Evolutionary conservation across 345 rosid genomes (phyloP).

Genomic region (Acer negundo): DNA sequence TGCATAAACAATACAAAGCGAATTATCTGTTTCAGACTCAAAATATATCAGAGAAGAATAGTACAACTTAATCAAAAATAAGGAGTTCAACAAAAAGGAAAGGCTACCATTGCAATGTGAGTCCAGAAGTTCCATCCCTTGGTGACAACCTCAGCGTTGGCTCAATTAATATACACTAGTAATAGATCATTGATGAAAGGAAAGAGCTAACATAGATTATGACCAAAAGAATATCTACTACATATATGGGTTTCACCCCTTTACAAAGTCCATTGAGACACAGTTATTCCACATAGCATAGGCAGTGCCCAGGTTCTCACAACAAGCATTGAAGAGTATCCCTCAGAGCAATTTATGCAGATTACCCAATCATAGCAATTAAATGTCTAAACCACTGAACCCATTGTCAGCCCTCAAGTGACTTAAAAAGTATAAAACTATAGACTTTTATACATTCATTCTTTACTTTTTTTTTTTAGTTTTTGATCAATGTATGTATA

Average conservation of each 20-base stretch:
- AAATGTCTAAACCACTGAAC: neutral
- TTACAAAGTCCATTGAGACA: neutral
- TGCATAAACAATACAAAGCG: neutral
- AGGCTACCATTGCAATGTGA: neutral
- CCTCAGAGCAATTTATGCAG: neutral
- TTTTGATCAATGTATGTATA: neutral
- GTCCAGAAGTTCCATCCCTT: neutral
- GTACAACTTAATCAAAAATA: neutral
- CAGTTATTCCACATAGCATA: neutral
- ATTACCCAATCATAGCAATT: neutral
- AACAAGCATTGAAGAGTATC: neutral
- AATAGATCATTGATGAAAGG: neutral
- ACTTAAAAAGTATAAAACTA: neutral
- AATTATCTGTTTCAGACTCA: neutral
- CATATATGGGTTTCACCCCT: neutral
- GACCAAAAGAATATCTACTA: too few species aligned
- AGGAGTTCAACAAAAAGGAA: conserved; percentile 4
- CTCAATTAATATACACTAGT: neutral
- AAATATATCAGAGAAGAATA: conserved; percentile 3
- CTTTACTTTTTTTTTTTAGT: neutral
- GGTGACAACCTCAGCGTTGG: neutral
- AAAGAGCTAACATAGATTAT: neutral
- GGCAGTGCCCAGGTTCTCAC: neutral
- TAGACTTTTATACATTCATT: too few species aligned
- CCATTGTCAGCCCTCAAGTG: neutral